A percentile compares a stretch with the other conserved stretches of the same genome.
Evolutionary conservation across 805 yeast genomes (phyloP).

Genomic region (Alloascoidea africana): DNA sequence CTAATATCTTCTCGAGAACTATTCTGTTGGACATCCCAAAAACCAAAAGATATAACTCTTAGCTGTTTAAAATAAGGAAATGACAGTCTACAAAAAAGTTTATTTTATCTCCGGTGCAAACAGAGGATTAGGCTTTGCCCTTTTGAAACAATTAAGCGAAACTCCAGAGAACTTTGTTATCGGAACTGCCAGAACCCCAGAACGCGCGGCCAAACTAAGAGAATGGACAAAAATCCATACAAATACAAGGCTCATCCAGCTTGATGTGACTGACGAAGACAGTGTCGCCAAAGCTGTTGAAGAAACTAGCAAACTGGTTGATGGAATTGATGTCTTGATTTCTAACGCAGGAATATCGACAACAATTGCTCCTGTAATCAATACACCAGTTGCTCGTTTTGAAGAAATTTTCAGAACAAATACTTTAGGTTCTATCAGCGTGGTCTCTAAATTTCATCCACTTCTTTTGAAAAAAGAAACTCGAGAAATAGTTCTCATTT

Average conservation of each 20-base stretch:
- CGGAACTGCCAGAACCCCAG: conserved; percentile 10
- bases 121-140: conserved; percentile 21
- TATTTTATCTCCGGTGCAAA: conserved; percentile 23
- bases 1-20: too few relatives aligned
- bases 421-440: conserved; percentile 13
- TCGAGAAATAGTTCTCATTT: conserved; percentile 15
- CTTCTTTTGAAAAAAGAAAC: conserved; percentile 10
- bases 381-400: too few relatives aligned
- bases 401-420: conserved; percentile 13
- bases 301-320: conserved; percentile 7
- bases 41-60: too few relatives aligned
- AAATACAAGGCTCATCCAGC: conserved; percentile 13
- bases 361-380: conserved; percentile 3
- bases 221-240: conserved; percentile 4
- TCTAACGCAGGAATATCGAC: conserved; percentile 16
- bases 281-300: too few relatives aligned
- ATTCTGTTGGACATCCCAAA: too few relatives aligned
- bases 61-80: too few relatives aligned
- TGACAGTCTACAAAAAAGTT: too few relatives aligned
- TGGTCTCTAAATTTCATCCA: conserved; percentile 11
- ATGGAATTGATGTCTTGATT: conserved; percentile 14
- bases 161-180: conserved; percentile 12
- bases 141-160: conserved; percentile 15
- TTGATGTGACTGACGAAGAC: conserved; percentile 11
- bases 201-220: conserved; percentile 6